Evolutionary conservation across 257 asterid species (phyloP).

Genomic region (Ligustrum vulgare): DNA sequence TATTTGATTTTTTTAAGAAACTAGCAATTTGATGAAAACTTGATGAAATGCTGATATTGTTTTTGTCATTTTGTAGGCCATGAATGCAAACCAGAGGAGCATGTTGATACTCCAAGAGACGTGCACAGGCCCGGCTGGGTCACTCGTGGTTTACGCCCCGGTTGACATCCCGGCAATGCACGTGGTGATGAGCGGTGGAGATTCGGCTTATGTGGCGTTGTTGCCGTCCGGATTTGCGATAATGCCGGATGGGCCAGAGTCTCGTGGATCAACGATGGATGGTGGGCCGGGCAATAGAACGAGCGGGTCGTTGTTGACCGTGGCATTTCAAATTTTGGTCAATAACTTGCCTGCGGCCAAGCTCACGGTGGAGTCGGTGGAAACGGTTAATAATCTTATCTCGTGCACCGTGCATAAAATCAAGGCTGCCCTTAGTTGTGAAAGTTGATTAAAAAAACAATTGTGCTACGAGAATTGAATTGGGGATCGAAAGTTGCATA

Average conservation of each 20-base stretch:
- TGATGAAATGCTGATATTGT: neutral
- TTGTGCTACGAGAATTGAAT: too few relatives aligned
- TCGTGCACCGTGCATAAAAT: constrained; percentile 93
- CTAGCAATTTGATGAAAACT: constrained; percentile 19
- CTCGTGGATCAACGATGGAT: constrained; percentile 35
- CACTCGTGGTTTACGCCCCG: constrained; percentile 64
- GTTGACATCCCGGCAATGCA: constrained; percentile 68
- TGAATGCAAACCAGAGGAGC: constrained; percentile 50
- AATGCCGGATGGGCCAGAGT: constrained; percentile 55
- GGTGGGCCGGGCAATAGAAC: constrained; percentile 43
- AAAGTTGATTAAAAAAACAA: constrained; percentile 43
- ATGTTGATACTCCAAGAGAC: constrained; percentile 63
- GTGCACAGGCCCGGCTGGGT: constrained; percentile 51
- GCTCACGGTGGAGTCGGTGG: constrained; percentile 91
- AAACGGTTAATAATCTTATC: constrained; percentile 82
- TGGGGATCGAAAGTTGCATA: too few relatives aligned
- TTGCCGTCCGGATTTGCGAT: constrained; percentile 58
- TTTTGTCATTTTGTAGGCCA: constrained; percentile 29
- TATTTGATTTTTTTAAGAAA: neutral
- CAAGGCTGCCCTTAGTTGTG: constrained; percentile 77
- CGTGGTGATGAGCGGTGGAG: constrained; percentile 65
- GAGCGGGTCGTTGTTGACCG: constrained; percentile 79
- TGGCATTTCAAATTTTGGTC: constrained; percentile 88
- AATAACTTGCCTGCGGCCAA: constrained; percentile 81
- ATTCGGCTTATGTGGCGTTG: constrained; percentile 54